A percentile compares a stretch with the other conserved stretches of the same genome.
Conservation (phyloP, 495 filamentous ascomycete genomes). For the Penicillium psychrofluorescens region DNA sequence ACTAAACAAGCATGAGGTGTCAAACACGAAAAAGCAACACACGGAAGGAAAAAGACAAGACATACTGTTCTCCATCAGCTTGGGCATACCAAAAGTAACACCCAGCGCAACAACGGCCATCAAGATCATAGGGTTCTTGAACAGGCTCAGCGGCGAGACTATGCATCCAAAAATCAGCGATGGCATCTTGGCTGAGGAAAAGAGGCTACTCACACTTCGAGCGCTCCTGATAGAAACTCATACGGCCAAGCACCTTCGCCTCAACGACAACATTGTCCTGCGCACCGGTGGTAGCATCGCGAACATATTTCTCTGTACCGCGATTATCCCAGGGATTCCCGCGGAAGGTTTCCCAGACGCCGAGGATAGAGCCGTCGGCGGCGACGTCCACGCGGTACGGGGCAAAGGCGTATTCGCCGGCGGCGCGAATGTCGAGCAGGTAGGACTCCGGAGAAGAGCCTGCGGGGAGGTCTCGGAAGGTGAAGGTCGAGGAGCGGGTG, state of each 20-base stretch:
- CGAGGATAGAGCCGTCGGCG: slow-evolving; percentile 34
- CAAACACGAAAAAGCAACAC: not conserved
- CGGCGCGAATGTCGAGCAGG: slow-evolving; percentile 68
- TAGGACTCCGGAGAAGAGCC: slow-evolving; percentile 50
- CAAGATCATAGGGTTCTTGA: slow-evolving; percentile 93
- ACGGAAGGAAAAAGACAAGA: slow-evolving; percentile 10
- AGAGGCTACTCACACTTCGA: slow-evolving; percentile 57
- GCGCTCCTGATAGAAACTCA: slow-evolving; percentile 68
- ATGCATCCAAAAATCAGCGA: slow-evolving; percentile 3
- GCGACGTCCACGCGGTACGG: slow-evolving; percentile 69
- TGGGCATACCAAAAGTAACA: slow-evolving; percentile 83
- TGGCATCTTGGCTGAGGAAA: not conserved
- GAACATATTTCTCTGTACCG: slow-evolving; percentile 49
- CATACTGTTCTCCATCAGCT: slow-evolving; percentile 92
- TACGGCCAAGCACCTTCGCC: slow-evolving; percentile 50
- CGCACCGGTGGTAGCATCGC: slow-evolving; percentile 11
- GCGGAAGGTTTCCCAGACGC: slow-evolving; percentile 80
- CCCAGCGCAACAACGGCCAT: slow-evolving; percentile 74
- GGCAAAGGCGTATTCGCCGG: slow-evolving; percentile 60
- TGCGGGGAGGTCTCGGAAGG: slow-evolving; percentile 51
- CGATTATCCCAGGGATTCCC: slow-evolving; percentile 83
- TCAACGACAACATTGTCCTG: slow-evolving; percentile 43
- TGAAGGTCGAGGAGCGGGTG: slow-evolving; percentile 57
- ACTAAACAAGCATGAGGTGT: slow-evolving; percentile 42
- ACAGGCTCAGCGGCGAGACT: slow-evolving; percentile 58